Evolutionary conservation across 495 filamentous ascomycete species (phyloP).

Genomic region (Margaritispora aquatica): DNA sequence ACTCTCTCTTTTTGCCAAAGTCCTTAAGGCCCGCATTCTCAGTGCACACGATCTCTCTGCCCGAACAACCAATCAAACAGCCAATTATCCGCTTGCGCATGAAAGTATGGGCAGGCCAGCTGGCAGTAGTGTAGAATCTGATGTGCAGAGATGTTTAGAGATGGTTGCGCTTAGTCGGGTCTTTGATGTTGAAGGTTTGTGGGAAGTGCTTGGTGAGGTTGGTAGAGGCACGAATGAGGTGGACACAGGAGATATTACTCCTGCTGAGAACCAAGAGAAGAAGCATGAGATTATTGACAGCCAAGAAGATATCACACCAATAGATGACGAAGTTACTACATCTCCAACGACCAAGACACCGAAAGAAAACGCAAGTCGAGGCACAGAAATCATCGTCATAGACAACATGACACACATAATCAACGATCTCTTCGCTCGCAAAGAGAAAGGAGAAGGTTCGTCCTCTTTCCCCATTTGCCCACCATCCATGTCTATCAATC

Average conservation of each 20-base stretch:
- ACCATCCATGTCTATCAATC: background rate
- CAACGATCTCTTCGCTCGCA: slow-evolving; percentile 13
- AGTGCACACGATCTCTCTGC: background rate
- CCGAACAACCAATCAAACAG: background rate
- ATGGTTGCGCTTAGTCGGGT: slow-evolving; percentile 47
- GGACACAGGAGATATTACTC: background rate
- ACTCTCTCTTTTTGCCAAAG: slow-evolving; percentile 15
- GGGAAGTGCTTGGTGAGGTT: slow-evolving; percentile 40
- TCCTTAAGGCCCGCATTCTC: slow-evolving; percentile 17
- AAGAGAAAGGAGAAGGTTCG: slow-evolving; percentile 17
- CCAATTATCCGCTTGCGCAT: background rate
- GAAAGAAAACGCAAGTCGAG: slow-evolving; percentile 1
- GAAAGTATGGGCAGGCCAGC: background rate
- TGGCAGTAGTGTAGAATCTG: slow-evolving; percentile 1
- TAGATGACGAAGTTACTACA: background rate
- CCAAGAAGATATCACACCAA: background rate
- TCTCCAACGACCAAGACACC: background rate
- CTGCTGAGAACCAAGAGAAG: background rate
- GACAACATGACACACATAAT: slow-evolving; percentile 17
- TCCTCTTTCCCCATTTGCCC: background rate
- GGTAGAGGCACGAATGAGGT: background rate
- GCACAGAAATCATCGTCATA: slow-evolving; percentile 19
- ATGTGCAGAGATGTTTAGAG: slow-evolving; percentile 35
- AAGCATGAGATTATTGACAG: background rate
- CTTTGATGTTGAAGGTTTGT: slow-evolving; percentile 53